These are phyloP conservation scores for Glebionis coronaria DNA, from an alignment of 129 eudicot genomes.

Conservation along the genomic window DNA sequence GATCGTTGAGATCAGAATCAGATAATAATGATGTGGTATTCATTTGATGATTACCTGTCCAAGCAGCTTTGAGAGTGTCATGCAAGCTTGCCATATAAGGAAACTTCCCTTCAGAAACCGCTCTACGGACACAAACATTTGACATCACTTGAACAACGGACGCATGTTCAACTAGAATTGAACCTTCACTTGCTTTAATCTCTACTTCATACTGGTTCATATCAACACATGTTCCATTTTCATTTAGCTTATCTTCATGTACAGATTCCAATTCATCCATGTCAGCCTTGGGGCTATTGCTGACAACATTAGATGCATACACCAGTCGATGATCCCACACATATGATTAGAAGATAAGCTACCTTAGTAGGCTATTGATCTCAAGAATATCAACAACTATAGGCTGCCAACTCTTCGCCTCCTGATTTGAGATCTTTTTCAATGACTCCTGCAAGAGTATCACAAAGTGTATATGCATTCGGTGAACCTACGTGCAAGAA, in stretches of 20 bases:
- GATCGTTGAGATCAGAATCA: constrained; percentile 39
- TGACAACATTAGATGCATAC: constrained; percentile 53
- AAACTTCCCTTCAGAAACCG: constrained; percentile 63
- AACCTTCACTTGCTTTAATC: constrained; percentile 26
- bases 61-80: constrained; percentile 91
- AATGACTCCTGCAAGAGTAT: constrained; percentile 54
- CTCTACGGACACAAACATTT: constrained; percentile 43
- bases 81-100: constrained; percentile 55
- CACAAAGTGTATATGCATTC: constrained; percentile 1
- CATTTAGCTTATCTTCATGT: constrained; percentile 33
- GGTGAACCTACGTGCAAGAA: no score
- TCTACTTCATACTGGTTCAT: not conserved
- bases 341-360: constrained; percentile 75
- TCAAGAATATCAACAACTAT: constrained; percentile 63
- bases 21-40: constrained; percentile 17
- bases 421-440: constrained; percentile 49
- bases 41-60: constrained; percentile 73
- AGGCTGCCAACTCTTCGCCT: constrained; percentile 54
- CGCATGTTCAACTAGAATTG: constrained; percentile 22
- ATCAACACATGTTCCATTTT: constrained; percentile 21
- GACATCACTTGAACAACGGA: constrained; percentile 33
- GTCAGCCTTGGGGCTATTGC: constrained; percentile 30
- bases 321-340: constrained; percentile 90
- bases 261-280: constrained; percentile 20
- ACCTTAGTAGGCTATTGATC: constrained; percentile 70